A percentile compares a stretch with the other conserved stretches of the same genome.
Evolutionary conservation across 2,329 filamentous ascomycete species (phyloP).

Genomic region (Xylariaceae sp.): DNA sequence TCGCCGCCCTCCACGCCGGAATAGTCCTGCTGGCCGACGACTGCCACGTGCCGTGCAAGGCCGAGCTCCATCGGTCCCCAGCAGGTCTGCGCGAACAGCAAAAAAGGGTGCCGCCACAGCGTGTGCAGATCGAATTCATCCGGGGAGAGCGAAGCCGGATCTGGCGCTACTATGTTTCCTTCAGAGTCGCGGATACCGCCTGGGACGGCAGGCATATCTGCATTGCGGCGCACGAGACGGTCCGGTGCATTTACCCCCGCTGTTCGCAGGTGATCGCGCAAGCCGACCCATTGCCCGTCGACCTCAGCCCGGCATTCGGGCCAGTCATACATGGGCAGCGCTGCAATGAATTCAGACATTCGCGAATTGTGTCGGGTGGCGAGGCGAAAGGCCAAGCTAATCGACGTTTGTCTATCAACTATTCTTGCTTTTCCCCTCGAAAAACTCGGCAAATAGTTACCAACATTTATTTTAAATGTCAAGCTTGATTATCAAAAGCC

Average conservation of each 20-base stretch:
- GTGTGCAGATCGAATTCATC: conserved; percentile 22
- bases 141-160: conserved; percentile 24
- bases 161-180: conserved; percentile 18
- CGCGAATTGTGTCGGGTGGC: too few species aligned
- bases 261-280: conserved; percentile 19
- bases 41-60: conserved; percentile 16
- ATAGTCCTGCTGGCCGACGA: conserved; percentile 26
- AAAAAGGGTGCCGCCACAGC: conserved; percentile 23
- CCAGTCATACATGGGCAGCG: conserved; percentile 29
- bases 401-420: too few species aligned
- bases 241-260: conserved; percentile 21
- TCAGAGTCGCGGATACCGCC: conserved; percentile 21
- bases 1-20: conserved; percentile 19
- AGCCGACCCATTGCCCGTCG: conserved; percentile 19
- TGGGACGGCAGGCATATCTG: conserved; percentile 23
- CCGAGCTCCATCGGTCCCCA: conserved; percentile 24
- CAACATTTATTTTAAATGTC: neutral
- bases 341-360: conserved; percentile 21
- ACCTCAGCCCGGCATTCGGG: conserved; percentile 24
- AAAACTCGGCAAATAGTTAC: too few species aligned
- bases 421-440: too few species aligned
- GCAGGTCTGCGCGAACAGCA: conserved; percentile 22
- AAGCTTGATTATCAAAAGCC: neutral
- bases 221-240: conserved; percentile 22
- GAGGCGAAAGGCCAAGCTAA: too few species aligned